A percentile compares a stretch with the other conserved stretches of the same genome.
phyloP scores from a whole-genome alignment of 169 alveolate genomes.

The Toxoplasma gondii region DNA sequence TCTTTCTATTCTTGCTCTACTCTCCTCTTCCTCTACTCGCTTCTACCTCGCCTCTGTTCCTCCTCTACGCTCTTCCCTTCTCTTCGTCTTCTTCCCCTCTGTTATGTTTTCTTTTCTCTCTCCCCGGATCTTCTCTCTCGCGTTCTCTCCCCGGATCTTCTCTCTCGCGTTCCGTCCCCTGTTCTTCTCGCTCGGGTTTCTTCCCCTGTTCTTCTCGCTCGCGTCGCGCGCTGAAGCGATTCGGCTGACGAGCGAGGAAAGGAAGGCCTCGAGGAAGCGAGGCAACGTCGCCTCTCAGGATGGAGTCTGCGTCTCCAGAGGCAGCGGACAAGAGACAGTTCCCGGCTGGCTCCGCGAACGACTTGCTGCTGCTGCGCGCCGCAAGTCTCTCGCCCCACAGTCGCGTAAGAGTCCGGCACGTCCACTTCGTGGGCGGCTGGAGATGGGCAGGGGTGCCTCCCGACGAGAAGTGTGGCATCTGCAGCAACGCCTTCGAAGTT shows the following conservation, averaged over 20 bases:
- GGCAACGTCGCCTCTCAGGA: too few species aligned
- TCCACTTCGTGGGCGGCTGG: slow-evolving; percentile 66
- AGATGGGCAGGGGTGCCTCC: slow-evolving; percentile 57
- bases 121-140: neutral
- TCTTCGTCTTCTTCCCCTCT: neutral
- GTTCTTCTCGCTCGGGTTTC: neutral
- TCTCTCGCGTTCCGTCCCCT: neutral
- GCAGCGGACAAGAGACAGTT: too few species aligned
- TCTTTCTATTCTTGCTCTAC: too few species aligned
- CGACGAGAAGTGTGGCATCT: slow-evolving; percentile 75
- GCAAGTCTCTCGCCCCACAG: neutral
- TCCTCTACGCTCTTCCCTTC: neutral
- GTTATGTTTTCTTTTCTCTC: neutral
- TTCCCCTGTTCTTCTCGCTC: neutral
- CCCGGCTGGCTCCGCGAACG: neutral
- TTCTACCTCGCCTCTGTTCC: neutral
- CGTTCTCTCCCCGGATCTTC: neutral
- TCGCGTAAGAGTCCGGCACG: slow-evolving; percentile 27
- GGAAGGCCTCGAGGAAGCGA: neutral
- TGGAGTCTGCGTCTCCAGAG: too few species aligned
- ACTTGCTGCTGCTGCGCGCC: neutral
- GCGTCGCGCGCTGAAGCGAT: neutral
- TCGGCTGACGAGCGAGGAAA: neutral
- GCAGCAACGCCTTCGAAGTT: slow-evolving; percentile 79
- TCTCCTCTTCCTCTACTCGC: too few species aligned